A percentile compares a stretch with the other conserved stretches of the same genome.
phyloP scores from a whole-genome alignment of 805 yeast species.

The Candida hungchunana region DNA sequence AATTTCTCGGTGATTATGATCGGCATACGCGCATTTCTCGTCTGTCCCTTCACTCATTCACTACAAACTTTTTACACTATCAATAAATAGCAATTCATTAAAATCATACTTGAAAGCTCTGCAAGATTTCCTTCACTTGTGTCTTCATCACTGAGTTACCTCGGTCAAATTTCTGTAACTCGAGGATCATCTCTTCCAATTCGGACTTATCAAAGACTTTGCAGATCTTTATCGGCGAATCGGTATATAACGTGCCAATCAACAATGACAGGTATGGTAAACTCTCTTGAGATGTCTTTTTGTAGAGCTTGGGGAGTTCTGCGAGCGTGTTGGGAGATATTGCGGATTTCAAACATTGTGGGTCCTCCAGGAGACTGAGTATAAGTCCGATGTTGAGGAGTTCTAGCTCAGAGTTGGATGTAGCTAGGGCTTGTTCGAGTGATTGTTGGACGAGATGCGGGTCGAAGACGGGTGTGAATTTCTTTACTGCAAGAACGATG shows the following conservation, averaged over 20 bases:
- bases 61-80: too few relatives aligned
- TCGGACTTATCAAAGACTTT: slow-evolving; percentile 16
- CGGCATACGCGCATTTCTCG: too few relatives aligned
- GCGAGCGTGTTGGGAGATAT: neutral
- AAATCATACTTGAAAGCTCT: too few relatives aligned
- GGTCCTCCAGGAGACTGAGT: slow-evolving; percentile 19
- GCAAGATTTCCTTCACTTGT: slow-evolving; percentile 17
- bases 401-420: slow-evolving; percentile 12
- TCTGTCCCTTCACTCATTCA: too few relatives aligned
- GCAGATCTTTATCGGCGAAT: slow-evolving; percentile 1
- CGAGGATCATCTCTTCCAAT: slow-evolving; percentile 10
- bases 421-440: neutral
- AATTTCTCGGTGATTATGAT: too few relatives aligned
- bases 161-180: slow-evolving; percentile 18
- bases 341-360: slow-evolving; percentile 1
- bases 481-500: slow-evolving; percentile 17
- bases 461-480: slow-evolving; percentile 2
- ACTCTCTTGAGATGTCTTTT: slow-evolving; percentile 1
- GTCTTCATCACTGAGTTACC: slow-evolving; percentile 9
- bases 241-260: slow-evolving; percentile 15
- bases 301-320: slow-evolving; percentile 12
- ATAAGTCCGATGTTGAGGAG: slow-evolving; percentile 22
- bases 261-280: slow-evolving; percentile 18
- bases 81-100: too few relatives aligned
- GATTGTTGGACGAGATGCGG: slow-evolving; percentile 1